Base-by-base conservation (phyloP, 1,139 yeast genomes). In the Suhomyces chickasaworum region DNA sequence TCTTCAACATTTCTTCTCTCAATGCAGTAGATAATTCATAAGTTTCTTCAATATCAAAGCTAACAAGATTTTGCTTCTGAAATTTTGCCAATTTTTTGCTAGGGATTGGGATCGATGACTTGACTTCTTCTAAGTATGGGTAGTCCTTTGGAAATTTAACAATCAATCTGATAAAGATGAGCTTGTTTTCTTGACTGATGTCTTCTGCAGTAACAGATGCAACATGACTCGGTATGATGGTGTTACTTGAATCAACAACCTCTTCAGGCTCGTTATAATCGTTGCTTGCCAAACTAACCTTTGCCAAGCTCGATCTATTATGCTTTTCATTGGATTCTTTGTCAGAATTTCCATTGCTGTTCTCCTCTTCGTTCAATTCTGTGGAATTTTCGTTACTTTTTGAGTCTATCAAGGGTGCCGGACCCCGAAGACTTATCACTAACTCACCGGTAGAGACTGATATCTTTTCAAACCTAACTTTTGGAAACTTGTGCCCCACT, bases 401-500 rank as follows among this genome's bases (percentile, higher is more conserved):
- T 3, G 17, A 30, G 42, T 48, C 43, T 9, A 38, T 37, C 7
- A 39, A 31, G 1, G 76, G 73, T 78, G 89, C 77, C 0, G 97
- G 96, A 0, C 97, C 97, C 51, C 83, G 78, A 45, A 93, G 65
- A 29, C 96, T 84, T 8, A 93, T 66, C 1, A 84, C 82, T 47
- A 91, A 69, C 34, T 79, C 84, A 29, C 98, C 97, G 0, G 95
- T 86, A 0, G 95, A 81, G 0, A 93, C 96, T 1, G 93, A 84
- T 7, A 93, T 90, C 58, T 84, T 83, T 56, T 93, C 98, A 61
- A 93, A 91, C 3, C 85, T 71, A 2, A 93, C 78, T 53, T 86
- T 88, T 1, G 97, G 96, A 60, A 93, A 90, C 57, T 88, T 89
- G 57, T 87, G 93, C 1, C 97, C 97, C 7, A 91, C 93, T 25